Evolutionary conservation across 2,329 filamentous ascomycete genomes (phyloP).

Genomic region (Orbilia quercus): DNA sequence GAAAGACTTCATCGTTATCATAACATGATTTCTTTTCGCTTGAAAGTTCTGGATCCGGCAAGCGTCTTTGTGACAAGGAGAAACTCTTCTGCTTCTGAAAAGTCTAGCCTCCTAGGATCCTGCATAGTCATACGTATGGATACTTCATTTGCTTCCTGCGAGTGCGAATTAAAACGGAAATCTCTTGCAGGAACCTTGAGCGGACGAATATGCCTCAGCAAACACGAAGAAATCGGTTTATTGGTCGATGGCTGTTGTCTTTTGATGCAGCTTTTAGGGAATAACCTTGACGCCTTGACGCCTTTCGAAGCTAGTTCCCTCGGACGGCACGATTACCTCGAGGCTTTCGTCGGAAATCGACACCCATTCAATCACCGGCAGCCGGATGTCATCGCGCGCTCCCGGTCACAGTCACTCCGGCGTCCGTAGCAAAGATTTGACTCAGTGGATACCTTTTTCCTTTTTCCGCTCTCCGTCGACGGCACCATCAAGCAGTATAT

Average conservation of each 20-base stretch:
- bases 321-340: slow-evolving; percentile 8
- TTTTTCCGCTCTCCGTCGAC: too few species aligned
- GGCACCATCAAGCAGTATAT: slow-evolving; percentile 10
- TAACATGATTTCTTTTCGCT: slow-evolving; percentile 26
- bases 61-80: slow-evolving; percentile 5
- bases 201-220: slow-evolving; percentile 39
- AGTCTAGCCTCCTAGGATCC: slow-evolving; percentile 14
- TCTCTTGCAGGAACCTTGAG: slow-evolving; percentile 24
- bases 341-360: slow-evolving; percentile 10
- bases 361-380: neutral
- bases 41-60: slow-evolving; percentile 37
- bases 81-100: neutral
- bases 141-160: slow-evolving; percentile 7
- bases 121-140: neutral
- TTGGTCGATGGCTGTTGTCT: slow-evolving; percentile 24
- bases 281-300: slow-evolving; percentile 27
- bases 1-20: slow-evolving; percentile 13
- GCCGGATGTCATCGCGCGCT: slow-evolving; percentile 24
- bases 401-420: slow-evolving; percentile 35
- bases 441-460: slow-evolving; percentile 2
- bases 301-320: slow-evolving; percentile 15
- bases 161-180: neutral
- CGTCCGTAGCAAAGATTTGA: slow-evolving; percentile 12
- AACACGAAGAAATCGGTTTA: slow-evolving; percentile 20
- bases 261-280: slow-evolving; percentile 39